Conservation (phyloP, 352 stramenopile genomes). For the Phytophthora pisi region DNA sequence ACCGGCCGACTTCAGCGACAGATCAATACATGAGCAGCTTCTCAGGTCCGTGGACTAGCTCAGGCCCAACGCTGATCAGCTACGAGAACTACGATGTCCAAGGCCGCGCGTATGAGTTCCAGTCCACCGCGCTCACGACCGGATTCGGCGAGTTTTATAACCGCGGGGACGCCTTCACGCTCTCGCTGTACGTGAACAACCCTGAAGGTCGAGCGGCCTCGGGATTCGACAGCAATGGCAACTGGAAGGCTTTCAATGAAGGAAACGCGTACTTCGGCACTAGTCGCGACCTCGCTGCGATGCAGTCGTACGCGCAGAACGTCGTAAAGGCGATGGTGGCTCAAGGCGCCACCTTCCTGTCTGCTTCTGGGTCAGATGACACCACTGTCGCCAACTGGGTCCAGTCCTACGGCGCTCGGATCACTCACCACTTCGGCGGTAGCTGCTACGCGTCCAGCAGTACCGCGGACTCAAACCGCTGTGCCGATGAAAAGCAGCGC, state of each 20-base stretch:
- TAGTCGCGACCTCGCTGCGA: background rate
- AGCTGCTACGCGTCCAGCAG: background rate
- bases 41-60: background rate
- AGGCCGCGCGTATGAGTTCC: slow-evolving; percentile 2
- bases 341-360: background rate
- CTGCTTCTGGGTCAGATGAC: background rate
- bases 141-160: slow-evolving; percentile 1
- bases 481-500: background rate
- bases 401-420: background rate
- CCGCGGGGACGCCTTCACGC: background rate
- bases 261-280: slow-evolving; percentile 1
- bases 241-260: slow-evolving; percentile 4
- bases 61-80: background rate
- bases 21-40: background rate
- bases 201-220: background rate
- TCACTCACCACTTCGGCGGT: background rate
- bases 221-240: background rate
- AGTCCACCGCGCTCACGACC: background rate
- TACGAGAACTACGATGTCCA: slow-evolving; percentile 1
- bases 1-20: background rate
- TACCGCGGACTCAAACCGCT: background rate
- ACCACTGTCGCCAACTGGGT: background rate
- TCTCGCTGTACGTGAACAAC: slow-evolving; percentile 3
- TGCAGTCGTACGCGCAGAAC: background rate
- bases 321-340: background rate